Conservation (phyloP, 2,329 filamentous ascomycete species). For the Cladophialophora immunda region DNA sequence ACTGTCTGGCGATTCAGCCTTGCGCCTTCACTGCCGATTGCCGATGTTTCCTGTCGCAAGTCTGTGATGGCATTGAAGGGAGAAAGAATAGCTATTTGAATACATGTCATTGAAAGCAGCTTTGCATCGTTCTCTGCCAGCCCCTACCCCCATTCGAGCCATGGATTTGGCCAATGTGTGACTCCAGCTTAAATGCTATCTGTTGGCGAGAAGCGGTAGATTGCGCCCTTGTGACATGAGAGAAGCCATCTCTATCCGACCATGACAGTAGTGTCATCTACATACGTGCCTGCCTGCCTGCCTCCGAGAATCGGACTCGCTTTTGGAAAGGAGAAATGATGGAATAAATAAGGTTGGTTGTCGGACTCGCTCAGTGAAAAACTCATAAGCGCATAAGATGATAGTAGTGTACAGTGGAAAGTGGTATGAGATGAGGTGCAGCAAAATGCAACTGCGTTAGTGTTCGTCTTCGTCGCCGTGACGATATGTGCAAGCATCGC, state of each 20-base stretch:
- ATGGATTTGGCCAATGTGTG: neutral
- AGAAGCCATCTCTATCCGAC: slow-evolving; percentile 1
- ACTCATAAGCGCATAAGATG: neutral
- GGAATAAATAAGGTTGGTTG: neutral
- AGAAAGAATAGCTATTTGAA: neutral
- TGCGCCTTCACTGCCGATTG: neutral
- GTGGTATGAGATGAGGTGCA: neutral
- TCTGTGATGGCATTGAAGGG: neutral
- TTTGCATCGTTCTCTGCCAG: neutral
- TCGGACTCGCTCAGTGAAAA: neutral
- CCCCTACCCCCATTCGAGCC: neutral
- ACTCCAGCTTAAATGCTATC: neutral
- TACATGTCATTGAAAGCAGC: neutral
- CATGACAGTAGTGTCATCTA: neutral
- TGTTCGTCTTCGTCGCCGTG: slow-evolving; percentile 47
- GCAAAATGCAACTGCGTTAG: neutral
- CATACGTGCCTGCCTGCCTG: neutral
- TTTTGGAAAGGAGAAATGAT: slow-evolving; percentile 4
- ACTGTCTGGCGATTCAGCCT: neutral
- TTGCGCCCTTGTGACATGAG: slow-evolving; percentile 3
- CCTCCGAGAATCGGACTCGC: neutral
- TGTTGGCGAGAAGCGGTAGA: neutral
- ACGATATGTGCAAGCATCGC: slow-evolving; percentile 60
- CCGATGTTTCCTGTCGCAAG: neutral
- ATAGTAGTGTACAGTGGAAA: slow-evolving; percentile 1